Percentiles rank a stretch among this genome's conserved stretches.
phyloP scores from a whole-genome alignment of 352 stramenopile genomes.

The Phytophthora sojae region DNA sequence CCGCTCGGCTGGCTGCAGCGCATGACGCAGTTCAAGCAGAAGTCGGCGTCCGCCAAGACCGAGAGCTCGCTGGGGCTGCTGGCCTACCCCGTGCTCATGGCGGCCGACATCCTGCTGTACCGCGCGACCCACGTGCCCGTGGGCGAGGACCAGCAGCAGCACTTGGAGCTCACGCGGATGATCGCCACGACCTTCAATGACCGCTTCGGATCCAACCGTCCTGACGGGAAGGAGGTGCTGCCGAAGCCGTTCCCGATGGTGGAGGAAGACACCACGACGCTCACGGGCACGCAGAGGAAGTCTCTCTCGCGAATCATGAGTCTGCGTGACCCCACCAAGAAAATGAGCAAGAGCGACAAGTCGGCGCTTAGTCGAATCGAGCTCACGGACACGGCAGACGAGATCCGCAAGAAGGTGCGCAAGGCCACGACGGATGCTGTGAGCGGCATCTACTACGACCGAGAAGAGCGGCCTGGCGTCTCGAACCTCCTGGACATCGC shows the following conservation, averaged over 20 bases:
- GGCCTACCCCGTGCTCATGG: constrained; percentile 99
- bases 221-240: constrained; percentile 47
- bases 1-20: constrained; percentile 98
- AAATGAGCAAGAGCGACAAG: constrained; percentile 99
- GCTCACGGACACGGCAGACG: constrained; percentile 80
- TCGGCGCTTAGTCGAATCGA: constrained; percentile 95
- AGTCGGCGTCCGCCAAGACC: constrained; percentile 85
- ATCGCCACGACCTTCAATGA: constrained; percentile 97
- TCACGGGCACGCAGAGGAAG: constrained; percentile 17
- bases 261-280: constrained; percentile 46
- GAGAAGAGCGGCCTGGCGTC: constrained; percentile 92
- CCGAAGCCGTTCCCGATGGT: constrained; percentile 62
- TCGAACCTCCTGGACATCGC: constrained; percentile 97
- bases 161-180: constrained; percentile 98
- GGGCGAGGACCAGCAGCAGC: constrained; percentile 98
- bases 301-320: constrained; percentile 96
- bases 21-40: constrained; percentile 99
- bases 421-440: constrained; percentile 91
- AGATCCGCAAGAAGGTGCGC: constrained; percentile 88
- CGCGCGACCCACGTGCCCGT: constrained; percentile 97
- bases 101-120: constrained; percentile 99
- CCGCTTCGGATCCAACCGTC: constrained; percentile 78
- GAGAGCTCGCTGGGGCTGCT: constrained; percentile 94
- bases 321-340: constrained; percentile 95
- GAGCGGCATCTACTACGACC: constrained; percentile 88